These are phyloP conservation scores for Linnemannia elongata DNA, from an alignment of 192 early-diverging fungal genomes.

Conservation along the genomic window DNA sequence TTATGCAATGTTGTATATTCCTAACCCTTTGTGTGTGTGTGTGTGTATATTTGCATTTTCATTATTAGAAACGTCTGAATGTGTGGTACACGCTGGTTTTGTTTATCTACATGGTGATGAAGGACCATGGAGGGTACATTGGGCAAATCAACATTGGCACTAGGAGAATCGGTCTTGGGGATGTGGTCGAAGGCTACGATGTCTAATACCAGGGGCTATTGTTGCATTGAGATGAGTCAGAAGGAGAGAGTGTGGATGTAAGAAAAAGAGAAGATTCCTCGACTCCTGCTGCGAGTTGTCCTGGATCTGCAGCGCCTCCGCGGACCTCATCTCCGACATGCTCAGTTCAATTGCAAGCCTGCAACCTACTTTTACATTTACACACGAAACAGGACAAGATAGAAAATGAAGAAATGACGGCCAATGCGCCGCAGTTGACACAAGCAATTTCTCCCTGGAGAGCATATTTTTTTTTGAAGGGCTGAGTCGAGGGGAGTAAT, in stretches of 20 bases:
- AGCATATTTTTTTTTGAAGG: neutral
- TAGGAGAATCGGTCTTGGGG: conserved; percentile 63
- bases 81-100: conserved; percentile 61
- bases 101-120: conserved; percentile 69
- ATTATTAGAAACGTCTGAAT: conserved; percentile 51
- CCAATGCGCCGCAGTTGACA: neutral
- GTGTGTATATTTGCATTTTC: neutral
- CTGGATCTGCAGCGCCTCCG: neutral
- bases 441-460: neutral
- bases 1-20: neutral
- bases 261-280: neutral
- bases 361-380: neutral
- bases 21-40: neutral
- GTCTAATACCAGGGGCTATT: conserved; percentile 7
- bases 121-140: conserved; percentile 68
- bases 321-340: neutral
- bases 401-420: too few species aligned
- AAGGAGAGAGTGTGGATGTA: neutral
- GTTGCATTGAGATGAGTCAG: neutral
- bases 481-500: neutral
- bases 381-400: neutral
- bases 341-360: neutral
- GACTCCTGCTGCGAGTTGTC: neutral
- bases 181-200: conserved; percentile 63
- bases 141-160: conserved; percentile 68